Conservation (phyloP, 768 basidiomycete species). For the Holtermanniella nyarrowii region DNA sequence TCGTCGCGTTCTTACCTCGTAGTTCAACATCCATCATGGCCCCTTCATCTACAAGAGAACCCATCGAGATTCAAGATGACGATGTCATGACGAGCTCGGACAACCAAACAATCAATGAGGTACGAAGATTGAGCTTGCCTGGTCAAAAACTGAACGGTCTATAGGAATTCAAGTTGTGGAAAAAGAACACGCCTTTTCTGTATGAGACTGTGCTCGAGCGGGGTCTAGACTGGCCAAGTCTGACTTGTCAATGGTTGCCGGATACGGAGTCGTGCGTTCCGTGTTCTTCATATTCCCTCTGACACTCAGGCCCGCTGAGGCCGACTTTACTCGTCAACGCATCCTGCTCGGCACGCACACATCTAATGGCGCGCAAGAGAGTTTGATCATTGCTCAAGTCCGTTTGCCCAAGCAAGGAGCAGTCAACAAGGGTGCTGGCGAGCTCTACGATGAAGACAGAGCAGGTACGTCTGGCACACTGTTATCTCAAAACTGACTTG, state of each 20-base stretch:
- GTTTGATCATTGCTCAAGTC: conserved; percentile 89
- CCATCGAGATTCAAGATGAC: conserved; percentile 57
- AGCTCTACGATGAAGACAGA: conserved; percentile 84
- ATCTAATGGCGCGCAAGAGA: conserved; percentile 84
- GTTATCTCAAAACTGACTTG: neutral
- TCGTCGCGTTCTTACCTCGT: no score
- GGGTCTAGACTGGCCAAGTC: conserved; percentile 92
- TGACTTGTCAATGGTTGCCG: conserved; percentile 99
- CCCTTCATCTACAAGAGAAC: conserved; percentile 58
- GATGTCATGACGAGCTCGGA: conserved; percentile 37
- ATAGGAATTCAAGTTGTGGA: conserved; percentile 44
- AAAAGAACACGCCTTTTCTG: conserved; percentile 70
- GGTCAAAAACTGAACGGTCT: neutral
- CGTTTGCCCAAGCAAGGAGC: conserved; percentile 73
- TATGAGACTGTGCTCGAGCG: conserved; percentile 97
- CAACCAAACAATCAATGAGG: conserved; percentile 44
- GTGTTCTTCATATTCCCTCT: neutral
- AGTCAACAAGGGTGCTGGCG: conserved; percentile 50
- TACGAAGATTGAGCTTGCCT: conserved; percentile 14
- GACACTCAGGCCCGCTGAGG: conserved; percentile 62
- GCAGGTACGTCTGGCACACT: conserved; percentile 47
- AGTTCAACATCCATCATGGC: no score
- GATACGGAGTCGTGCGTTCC: conserved; percentile 77
- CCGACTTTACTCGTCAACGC: conserved; percentile 89
- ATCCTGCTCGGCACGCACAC: conserved; percentile 96